Evolutionary conservation across 2,329 filamentous ascomycete species (phyloP), one percentile per base, ranked within the genome.

Genomic region (Pseudogymnoascus sp.): DNA sequence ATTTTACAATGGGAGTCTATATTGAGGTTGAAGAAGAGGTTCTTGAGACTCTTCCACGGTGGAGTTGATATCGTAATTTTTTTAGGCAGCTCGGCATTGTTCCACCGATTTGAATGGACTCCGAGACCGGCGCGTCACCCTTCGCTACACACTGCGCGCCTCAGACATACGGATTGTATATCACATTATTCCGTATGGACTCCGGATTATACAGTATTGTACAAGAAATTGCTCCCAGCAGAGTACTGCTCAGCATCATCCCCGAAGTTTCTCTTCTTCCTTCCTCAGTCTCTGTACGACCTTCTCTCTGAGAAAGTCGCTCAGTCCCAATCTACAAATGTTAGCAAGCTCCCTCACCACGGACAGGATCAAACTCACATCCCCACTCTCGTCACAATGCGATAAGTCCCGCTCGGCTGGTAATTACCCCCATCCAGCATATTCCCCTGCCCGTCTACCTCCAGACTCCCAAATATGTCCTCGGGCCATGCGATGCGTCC

Each of bases 401-500:
- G 81, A 71, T 88, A 88, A 3, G 83, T 88, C 13, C 84, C 83
- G 65, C 84, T 87, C 1, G 80, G 76, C 72, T 85, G 80, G 66
- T 83, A 83, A 66, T 79, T 80, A 21, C 84, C 83, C 26, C 66
- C 70, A 21, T 67, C 67, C n/a, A 86, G 76, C 61, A 88, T 82
- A 29, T 80, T 71, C 0, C 87, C 87, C 6, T 75, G 67, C 1
- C 77, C 78, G 70, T 88, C 79, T 4, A 89, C 86, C 70, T 88
- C 83, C 42, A 89, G 79, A 66, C 86, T 88, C 38, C 86, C 87
- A 62, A 89, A 76, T 38, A 89, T 89, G 69, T 89, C 86, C 69
- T 89, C 86, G 1, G 86, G 86, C 79, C 83, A 88, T 1, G 86
- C 85, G 70, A 89, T 88, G 61, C 87, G 75, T 15, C 86, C 86